Evolutionary conservation across 108 stramenopile species (phyloP), one percentile per base, ranked within the genome.

Genomic region (Licmophora abbreviata): DNA sequence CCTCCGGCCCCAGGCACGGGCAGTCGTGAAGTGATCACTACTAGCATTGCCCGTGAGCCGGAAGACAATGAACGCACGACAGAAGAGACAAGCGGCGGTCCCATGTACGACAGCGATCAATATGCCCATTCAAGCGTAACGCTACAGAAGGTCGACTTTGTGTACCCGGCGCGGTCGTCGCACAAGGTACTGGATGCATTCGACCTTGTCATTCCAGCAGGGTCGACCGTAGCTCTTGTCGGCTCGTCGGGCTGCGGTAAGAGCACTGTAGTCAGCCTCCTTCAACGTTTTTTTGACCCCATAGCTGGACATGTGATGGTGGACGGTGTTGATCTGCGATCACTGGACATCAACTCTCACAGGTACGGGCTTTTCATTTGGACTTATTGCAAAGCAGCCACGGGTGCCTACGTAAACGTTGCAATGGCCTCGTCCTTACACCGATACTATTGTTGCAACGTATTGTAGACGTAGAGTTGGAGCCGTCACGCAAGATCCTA

Each of bases 261-360:
- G 67, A 68, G 62, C 28, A 97, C 98, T 4, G 66, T 96, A 25
- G 76, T 97, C 23, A 73, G 74, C 28, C 72, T 99, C 8, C 34
- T 99, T 12, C 78, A 94, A 59, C 66, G 99, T 38, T 85, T 95
- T 37, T 99, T 98, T 53, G 96, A 97, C 61, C 82, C 90, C 0
- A 60, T 51, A n/a, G 56, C 50, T 24, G 98, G 98, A 4, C 32
- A 34, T 4, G 75, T 99, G 14, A 48, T 54, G 24, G 63, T 98
- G 22, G 85, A 97, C 54, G 92, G 88, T 8, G 29, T 41, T 4
- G 81, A 98, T 63, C 64, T 98, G 12, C 58, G 54, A 28, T 35
- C 58, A 17, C 55, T 94, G 58, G 75, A 94, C 56, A 38, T 97
- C 42, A 71, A 73, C n/a, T n/a, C n/a, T 22, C 34, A 45, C 15